Evolutionary conservation across 257 asterid genomes (phyloP), one percentile per base, ranked within the genome.

Genomic region (Galeopsis tetrahit): DNA sequence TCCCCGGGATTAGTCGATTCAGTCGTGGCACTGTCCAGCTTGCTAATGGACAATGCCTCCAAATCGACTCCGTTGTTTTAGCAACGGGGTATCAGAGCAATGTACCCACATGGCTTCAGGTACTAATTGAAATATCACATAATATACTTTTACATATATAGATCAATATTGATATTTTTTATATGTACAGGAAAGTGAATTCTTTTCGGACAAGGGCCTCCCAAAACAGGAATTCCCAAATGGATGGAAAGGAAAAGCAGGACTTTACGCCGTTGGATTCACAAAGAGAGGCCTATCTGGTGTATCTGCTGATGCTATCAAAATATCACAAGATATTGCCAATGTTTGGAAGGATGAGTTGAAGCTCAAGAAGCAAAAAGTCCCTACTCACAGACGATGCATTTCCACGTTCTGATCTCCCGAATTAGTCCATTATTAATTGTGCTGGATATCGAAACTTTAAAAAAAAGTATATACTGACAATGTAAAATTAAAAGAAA

Each of bases 81-180:
- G 94, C 96, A 0, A 89, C 96, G 1, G 96, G 96, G 0, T 89
- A 89, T 36, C 39, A 81, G 7, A 89, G 96, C 85, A 87, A 89
- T 43, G 90, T 85, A 9, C 96, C 92, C n/a, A 82, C 34, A n/a
- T 87, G 96, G 96, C 83, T 72, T 10, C 51, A 44, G 48, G 48
- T 21, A 21, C 28, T 21, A 21, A 21, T 21, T 21, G 28, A 21
- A 21, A 21, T 21, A 21, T 21, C 28, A 21, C 0, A 21, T 21
- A 21, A 21, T 21, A 21, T 21, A 21, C 28, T 21, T 21, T 21
- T 21, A 0, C 28, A 21, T 21, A 21, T 21, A 21, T 21, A 21
- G 1, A 21, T 21, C 28, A 21, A 21, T 21, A 21, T 21, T 21
- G 28, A 21, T 21, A 21, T 21, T 40, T 40, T 40, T 6, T 6